Percentiles rank a stretch among this genome's conserved stretches.
These are phyloP conservation scores for Camellia lanceoleosa DNA, from an alignment of 148 eudicot species.

Conservation along the genomic window DNA sequence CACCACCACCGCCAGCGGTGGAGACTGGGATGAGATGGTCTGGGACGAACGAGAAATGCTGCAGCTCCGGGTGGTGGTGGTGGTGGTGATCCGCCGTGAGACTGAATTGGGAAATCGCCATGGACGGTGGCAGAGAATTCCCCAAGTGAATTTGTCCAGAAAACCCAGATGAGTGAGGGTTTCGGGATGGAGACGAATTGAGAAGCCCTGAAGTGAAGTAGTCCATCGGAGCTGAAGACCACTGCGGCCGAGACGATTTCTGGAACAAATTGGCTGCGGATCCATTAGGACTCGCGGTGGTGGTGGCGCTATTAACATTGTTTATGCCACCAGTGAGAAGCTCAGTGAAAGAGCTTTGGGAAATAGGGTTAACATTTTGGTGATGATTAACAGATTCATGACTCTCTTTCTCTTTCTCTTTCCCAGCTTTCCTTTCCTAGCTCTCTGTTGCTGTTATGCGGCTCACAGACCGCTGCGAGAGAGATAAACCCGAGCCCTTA, in stretches of 20 bases:
- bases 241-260: constrained; percentile 27
- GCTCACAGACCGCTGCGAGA: constrained; percentile 52
- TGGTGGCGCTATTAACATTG: constrained; percentile 22
- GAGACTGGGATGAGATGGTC: constrained; percentile 38
- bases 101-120: constrained; percentile 28
- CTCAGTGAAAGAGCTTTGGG: constrained; percentile 79
- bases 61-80: constrained; percentile 16
- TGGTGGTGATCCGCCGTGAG: constrained; percentile 16
- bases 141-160: constrained; percentile 31
- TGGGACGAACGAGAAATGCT: constrained; percentile 42
- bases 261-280: constrained; percentile 27
- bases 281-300: constrained; percentile 27
- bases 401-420: constrained; percentile 57
- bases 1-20: constrained; percentile 23
- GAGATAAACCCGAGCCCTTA: constrained; percentile 71
- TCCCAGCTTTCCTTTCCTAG: constrained; percentile 63
- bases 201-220: constrained; percentile 41
- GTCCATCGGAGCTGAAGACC: constrained; percentile 52
- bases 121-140: constrained; percentile 29
- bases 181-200: constrained; percentile 18
- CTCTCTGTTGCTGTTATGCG: constrained; percentile 73
- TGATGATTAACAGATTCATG: constrained; percentile 14
- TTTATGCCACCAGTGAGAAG: constrained; percentile 54
- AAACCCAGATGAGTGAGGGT: constrained; percentile 23
- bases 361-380: constrained; percentile 30